Base-by-base conservation (phyloP, 352 stramenopile genomes). In the Phytophthora crassamura region DNA sequence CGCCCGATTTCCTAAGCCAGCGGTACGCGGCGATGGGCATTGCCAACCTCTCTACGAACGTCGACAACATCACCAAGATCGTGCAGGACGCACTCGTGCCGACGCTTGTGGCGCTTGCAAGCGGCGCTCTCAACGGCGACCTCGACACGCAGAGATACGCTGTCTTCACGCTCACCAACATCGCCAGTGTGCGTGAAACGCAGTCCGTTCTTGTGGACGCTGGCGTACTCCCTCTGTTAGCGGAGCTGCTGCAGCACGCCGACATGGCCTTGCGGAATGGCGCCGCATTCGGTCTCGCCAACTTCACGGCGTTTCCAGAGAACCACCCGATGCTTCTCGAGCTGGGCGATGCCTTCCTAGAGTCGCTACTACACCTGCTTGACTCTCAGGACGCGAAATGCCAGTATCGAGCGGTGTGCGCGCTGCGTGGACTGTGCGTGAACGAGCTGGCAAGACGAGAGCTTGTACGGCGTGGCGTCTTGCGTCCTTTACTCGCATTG, bases 1-100 rank as follows among this genome's bases (percentile, higher is more conserved):
- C 92, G 0, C 85, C 93, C 1, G 97, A 99, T 72, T 88, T 89
- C 34, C 64, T 98, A 14, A 97, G 89, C 57, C 95, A 98, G 64
- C 86, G 95, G 20, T 99, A 97, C 76, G 92, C 94, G 14, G 90
- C 90, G 22, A 98, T 99, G 95, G 93, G 93, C 15, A 82, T 98
- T 25, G 95, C 94, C 2, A 99, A 99, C 63, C 71, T 99, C 15
- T 97, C 96, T 11, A 97, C 93, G 5, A 97, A 98, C 68, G 66
- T 86, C 3, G 80, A 86, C 34, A 98, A 98, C 67, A 80, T 95
- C 58, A 78, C 84, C 28, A 97, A 97, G 54, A 93, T 98, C 32
- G 70, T 94, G 1, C 84, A 98, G 41, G 93, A 98, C 63, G 94
- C 93, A 20, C 76, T 94, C 3, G 74, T 98, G 0, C 89, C 87